Evolutionary conservation across 352 stramenopile genomes (phyloP), one percentile per base, ranked within the genome.

Genomic region (Pythium phragmitis): DNA sequence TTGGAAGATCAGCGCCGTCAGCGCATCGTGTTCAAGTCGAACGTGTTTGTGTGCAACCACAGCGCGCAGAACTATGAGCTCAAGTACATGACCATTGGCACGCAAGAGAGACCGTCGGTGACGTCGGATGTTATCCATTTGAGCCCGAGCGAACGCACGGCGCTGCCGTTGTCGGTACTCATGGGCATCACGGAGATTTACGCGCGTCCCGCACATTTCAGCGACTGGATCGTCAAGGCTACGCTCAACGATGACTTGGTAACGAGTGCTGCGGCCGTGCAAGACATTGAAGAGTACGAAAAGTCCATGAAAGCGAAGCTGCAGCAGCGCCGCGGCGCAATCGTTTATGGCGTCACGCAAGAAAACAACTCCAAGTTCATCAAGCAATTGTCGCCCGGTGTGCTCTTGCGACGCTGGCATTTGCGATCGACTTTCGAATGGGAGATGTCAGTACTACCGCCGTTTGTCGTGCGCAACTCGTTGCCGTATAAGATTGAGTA

Each of bases 111-210:
- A 41, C 67, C 78, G 54, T 57, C 79, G 7, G 53, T 88, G 5
- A 80, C 81, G 8, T 92, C 86, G 17, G 74, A 80, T 8, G 73
- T 89, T 42, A 78, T 88, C 41, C 81, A 74, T 19, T 55, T 93
- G 43, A 69, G 67, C 23, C 79, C 82, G 7, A 87, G 80, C 53
- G 82, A 91, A 43, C 83, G 80, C 13, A 82, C 91, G 39, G 74
- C 60, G 7, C 50, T 73, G 48, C 66, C 82, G 4, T 54, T 94
- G 21, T 82, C 87, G 7, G 72, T 93, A 36, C 68, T 94, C 17
- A 92, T 94, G 85, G 87, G 85, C 23, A 89, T 92, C 21, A 94
- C 87, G 0, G 85, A 94, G 60, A 75, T 96, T 41, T 93, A 93
- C 47, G 81, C 85, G 23, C 82, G 87, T 26, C 81, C 83, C 4